A percentile compares a stretch with the other conserved stretches of the same genome.
phyloP scores from a whole-genome alignment of 1,284 basidiomycete genomes.

The Mycena sp. region DNA sequence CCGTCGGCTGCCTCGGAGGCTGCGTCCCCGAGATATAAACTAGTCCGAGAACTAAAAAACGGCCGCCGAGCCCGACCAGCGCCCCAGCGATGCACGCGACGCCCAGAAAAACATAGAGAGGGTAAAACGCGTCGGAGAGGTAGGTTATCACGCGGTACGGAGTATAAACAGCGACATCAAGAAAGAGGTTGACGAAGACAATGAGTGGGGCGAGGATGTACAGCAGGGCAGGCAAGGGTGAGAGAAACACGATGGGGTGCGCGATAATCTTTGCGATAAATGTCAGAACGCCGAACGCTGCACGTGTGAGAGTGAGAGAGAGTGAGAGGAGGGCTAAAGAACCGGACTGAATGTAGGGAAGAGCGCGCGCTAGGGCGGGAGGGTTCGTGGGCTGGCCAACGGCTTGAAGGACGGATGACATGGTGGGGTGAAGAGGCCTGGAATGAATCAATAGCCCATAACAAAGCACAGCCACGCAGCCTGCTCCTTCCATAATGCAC shows the following conservation, averaged over 20 bases:
- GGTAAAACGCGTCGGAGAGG: constrained; percentile 60
- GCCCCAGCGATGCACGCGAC: constrained; percentile 64
- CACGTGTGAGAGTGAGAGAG: not conserved
- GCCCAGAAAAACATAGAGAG: constrained; percentile 68
- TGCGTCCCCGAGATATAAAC: too few species aligned
- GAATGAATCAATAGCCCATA: too few species aligned
- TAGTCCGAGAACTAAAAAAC: too few species aligned
- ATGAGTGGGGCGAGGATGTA: constrained; percentile 62
- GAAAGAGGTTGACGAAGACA: constrained; percentile 52
- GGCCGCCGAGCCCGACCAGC: constrained; percentile 49
- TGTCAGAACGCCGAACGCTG: constrained; percentile 5
- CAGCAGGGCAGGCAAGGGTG: constrained; percentile 47
- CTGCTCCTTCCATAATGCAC: too few species aligned
- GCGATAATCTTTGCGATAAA: constrained; percentile 35
- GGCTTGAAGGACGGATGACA: constrained; percentile 3
- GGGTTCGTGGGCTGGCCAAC: not conserved
- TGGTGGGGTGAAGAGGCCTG: not conserved
- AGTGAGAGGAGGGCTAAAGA: not conserved
- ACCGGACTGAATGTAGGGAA: constrained; percentile 3
- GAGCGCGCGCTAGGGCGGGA: not conserved
- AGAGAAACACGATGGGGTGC: constrained; percentile 44
- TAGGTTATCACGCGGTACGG: constrained; percentile 55
- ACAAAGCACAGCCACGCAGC: too few species aligned
- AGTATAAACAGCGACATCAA: constrained; percentile 53
- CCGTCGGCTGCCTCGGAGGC: too few species aligned